These are phyloP conservation scores for Coemansia sp. DNA, from an alignment of 192 early-diverging fungal species.

Conservation along the genomic window DNA sequence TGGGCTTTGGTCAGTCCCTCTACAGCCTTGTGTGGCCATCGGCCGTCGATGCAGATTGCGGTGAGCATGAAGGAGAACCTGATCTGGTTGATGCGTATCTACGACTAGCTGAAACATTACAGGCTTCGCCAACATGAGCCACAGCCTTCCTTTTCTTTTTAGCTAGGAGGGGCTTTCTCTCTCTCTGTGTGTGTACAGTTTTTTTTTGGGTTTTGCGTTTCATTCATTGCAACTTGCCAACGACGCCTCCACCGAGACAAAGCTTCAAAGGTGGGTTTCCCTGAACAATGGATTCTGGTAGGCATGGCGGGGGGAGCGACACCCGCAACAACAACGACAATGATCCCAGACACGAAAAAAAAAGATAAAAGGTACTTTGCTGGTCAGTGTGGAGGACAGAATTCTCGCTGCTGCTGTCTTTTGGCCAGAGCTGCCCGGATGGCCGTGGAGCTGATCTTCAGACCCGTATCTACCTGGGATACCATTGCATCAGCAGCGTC, in stretches of 20 bases:
- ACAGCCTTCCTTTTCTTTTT: neutral
- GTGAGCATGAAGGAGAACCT: neutral
- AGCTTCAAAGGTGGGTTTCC: too few species aligned
- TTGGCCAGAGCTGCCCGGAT: constrained; percentile 53
- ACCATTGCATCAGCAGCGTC: neutral
- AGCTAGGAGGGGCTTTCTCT: too few species aligned
- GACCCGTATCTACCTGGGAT: constrained; percentile 41
- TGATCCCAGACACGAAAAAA: too few species aligned
- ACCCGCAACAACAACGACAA: too few species aligned
- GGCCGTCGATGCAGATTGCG: neutral
- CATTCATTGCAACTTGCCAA: too few species aligned
- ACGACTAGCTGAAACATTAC: constrained; percentile 2
- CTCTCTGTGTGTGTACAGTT: too few species aligned
- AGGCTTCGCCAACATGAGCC: too few species aligned
- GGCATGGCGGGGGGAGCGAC: too few species aligned
- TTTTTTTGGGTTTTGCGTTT: neutral
- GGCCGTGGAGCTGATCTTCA: constrained; percentile 76
- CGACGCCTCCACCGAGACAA: too few species aligned
- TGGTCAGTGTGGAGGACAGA: too few species aligned
- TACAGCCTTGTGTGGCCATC: constrained; percentile 6
- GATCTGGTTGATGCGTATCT: constrained; percentile 28
- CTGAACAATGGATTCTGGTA: too few species aligned
- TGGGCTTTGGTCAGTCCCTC: neutral
- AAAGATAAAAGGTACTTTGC: too few species aligned
- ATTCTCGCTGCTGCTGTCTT: constrained; percentile 12